Evolutionary conservation across 257 asterid species (phyloP), one percentile per base, ranked within the genome.

Genomic region (Prunella vulgaris): DNA sequence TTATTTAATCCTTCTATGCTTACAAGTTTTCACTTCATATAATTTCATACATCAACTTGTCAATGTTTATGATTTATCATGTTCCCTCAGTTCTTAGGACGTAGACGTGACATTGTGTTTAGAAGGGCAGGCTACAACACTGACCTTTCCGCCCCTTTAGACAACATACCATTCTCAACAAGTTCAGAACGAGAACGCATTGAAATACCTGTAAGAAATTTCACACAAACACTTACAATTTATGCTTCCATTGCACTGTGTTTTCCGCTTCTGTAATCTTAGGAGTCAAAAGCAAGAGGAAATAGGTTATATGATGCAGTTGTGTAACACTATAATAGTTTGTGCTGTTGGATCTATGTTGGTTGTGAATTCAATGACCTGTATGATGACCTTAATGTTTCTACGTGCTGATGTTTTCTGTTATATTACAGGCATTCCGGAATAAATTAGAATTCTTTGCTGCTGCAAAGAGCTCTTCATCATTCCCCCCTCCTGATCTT

Each of bases 381-480:
- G 13, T 53, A 10, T 59, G 65, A 69, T 59, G 53, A 37, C 46
- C 12, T 73, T 46, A 38, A n/a, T 18, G 20, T 21, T 51, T 1
- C 63, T 57, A 63, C 64, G 44, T 51, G 3, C 28, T 66, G 51
- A 49, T 54, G 72, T 44, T 76, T 56, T 20, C 68, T 71, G 40
- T 69, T 71, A 63, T 68, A 44, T 49, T 83, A 57, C 80, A 94
- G 99, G 92, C 78, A 54, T 91, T 94, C 84, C 86, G 96, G 84
- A 94, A 91, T 73, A 87, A 83, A 74, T 69, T 94, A 82, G 88
- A 79, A 66, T 94, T 91, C 85, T 89, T 84, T 68, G 99, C 99
- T 66, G 97, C 99, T 75, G 99, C 99, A 51, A 94, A 94, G 85
- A 52, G 82, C 72, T 86, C 97, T 10, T 91, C 95, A n/a, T 91